A percentile compares a stretch with the other conserved stretches of the same genome.
phyloP scores from a whole-genome alignment of 176 grass and related monocot species.

The Echinochloa phyllopogon region DNA sequence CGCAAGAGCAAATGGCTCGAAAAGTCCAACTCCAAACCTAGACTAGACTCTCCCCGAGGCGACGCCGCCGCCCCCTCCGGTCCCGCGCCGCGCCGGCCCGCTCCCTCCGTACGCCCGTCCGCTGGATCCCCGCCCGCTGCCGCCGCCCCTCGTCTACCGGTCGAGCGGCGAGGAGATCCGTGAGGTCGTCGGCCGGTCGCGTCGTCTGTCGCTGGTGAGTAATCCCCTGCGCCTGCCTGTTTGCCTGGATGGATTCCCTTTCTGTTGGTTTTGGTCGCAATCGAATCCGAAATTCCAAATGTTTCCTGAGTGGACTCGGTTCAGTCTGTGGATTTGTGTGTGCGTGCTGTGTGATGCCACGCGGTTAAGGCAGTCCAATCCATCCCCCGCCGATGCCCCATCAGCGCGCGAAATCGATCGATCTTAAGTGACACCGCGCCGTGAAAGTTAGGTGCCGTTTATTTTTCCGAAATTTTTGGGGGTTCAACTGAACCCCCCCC shows the following conservation, averaged over 20 bases:
- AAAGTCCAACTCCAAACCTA: slow-evolving; percentile 44
- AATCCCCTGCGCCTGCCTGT: neutral
- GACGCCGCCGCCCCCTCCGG: neutral
- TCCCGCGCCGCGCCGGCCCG: neutral
- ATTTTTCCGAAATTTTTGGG: neutral
- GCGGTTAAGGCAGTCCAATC: neutral
- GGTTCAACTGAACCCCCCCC: slow-evolving; percentile 20
- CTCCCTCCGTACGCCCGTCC: neutral
- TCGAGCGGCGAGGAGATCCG: slow-evolving; percentile 20
- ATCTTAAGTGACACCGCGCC: neutral
- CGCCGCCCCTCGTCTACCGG: neutral
- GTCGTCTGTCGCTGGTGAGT: slow-evolving; percentile 16
- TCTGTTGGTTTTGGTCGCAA: neutral
- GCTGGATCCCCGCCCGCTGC: slow-evolving; percentile 1
- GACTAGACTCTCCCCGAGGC: slow-evolving; percentile 2
- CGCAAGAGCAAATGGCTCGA: slow-evolving; percentile 34
- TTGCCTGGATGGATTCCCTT: neutral
- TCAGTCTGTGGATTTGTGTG: neutral
- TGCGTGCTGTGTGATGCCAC: neutral
- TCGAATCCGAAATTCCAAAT: neutral
- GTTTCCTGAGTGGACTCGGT: neutral
- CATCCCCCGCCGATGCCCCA: neutral
- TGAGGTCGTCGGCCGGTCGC: neutral
- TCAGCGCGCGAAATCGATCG: neutral
- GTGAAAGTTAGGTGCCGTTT: neutral